A percentile compares a stretch with the other conserved stretches of the same genome.
Conservation (phyloP, 2,329 filamentous ascomycete genomes). For the Colletotrichum chrysophilum region DNA sequence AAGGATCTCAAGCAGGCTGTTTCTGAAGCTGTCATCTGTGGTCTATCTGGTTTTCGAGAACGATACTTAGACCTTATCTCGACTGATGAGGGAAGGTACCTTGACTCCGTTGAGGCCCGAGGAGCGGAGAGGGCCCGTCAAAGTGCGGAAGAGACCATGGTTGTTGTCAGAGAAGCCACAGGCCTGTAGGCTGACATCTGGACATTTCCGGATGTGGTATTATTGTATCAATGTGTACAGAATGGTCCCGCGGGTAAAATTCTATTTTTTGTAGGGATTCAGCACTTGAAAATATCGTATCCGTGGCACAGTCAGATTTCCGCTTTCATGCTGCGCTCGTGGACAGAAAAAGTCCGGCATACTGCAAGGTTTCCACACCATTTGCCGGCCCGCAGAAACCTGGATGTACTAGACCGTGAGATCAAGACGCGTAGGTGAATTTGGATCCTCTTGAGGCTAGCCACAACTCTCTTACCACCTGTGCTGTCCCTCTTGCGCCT, state of each 20-base stretch:
- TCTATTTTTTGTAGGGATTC: neutral
- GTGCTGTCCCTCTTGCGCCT: constrained; percentile 68
- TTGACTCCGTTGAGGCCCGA: constrained; percentile 62
- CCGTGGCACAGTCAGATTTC: neutral
- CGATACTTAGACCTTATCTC: constrained; percentile 59
- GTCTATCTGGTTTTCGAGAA: constrained; percentile 59
- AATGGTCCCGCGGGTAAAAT: neutral
- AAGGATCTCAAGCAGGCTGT: constrained; percentile 57
- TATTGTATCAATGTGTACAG: neutral
- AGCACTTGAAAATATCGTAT: neutral
- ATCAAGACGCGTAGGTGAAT: constrained; percentile 65
- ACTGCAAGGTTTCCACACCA: neutral
- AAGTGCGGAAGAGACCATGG: constrained; percentile 66
- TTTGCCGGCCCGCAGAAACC: neutral
- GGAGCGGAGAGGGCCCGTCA: constrained; percentile 66
- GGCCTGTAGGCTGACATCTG: constrained; percentile 42
- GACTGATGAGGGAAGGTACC: constrained; percentile 50
- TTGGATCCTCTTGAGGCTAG: constrained; percentile 66
- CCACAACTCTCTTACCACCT: constrained; percentile 76
- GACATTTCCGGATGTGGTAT: neutral
- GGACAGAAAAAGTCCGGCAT: neutral
- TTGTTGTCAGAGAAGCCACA: constrained; percentile 53
- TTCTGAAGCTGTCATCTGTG: constrained; percentile 58
- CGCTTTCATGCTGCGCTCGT: neutral
- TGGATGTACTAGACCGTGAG: neutral